Base-by-base conservation (phyloP, 306 rosid genomes). In the Fragaria vesca region DNA sequence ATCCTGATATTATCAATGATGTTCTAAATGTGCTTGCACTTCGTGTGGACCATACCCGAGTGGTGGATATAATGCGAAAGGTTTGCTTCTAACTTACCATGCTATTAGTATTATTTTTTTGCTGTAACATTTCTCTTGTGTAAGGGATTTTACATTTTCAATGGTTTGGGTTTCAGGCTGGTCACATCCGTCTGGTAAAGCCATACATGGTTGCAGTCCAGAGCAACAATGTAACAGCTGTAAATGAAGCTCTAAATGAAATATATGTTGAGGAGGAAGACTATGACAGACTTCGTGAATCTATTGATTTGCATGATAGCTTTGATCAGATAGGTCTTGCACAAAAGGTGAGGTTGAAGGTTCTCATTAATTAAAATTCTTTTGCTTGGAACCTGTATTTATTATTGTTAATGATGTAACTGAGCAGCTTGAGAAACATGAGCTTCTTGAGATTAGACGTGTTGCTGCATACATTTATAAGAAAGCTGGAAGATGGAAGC, bases 131-230 rank as follows among this genome's bases (percentile, higher is more conserved):
- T 21, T 68, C 13, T 65, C 57, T 78, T 36, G 51, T 13, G 24
- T 48, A 16, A 2, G 32, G 66, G 24, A 55, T 55, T 68, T 73
- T 46, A 34, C 30, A 46, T 42, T 67, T 72, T 73, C 71, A 34
- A 76, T 46, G 10, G 24, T 69, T 74, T 83, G 78, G 50, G 47
- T 78, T 69, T 83, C 80, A 96, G 99, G 99, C 98, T 81, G 97
- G 98, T 80, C 95, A 93, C 81, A 86, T 96, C 67, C 84, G 82
- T 73, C 96, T 96, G 76, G 93, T 96, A 84, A 96, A 96, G 90
- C 99, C 99, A 74, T 96, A 91, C 90, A 96, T 96, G 99, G 86
- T 96, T 83, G 96, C 99, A 32, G 99, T 96, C 83, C 99, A 96
- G 85, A 96, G 98, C 84, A 96, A 84, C 88, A 96, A 96, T n/a